Percentiles rank a stretch among this genome's conserved stretches.
phyloP scores from a whole-genome alignment of 768 basidiomycete species.

The Xanthoconium stramineum region DNA sequence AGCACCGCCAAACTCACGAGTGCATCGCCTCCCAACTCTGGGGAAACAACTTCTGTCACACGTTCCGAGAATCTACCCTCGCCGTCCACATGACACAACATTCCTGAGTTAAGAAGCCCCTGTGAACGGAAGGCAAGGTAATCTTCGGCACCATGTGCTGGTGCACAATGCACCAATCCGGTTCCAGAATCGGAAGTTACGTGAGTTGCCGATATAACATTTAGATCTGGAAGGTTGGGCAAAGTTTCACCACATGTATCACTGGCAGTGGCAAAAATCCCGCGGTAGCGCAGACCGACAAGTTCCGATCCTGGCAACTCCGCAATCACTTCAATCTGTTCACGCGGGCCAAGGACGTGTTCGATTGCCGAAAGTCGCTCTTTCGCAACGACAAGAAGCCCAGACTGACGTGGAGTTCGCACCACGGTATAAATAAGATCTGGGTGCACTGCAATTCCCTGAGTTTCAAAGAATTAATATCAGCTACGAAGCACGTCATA shows the following conservation, averaged over 20 bases:
- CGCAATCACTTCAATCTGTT: slow-evolving; percentile 18
- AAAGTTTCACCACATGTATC: slow-evolving; percentile 3
- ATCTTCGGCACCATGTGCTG: slow-evolving; percentile 92
- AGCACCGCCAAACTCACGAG: slow-evolving; percentile 74
- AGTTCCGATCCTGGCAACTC: slow-evolving; percentile 43
- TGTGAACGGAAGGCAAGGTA: slow-evolving; percentile 70
- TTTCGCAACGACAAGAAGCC: slow-evolving; percentile 47
- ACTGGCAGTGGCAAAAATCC: slow-evolving; percentile 52
- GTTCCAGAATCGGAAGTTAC: slow-evolving; percentile 90
- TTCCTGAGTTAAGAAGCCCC: slow-evolving; percentile 45
- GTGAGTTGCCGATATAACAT: slow-evolving; percentile 65
- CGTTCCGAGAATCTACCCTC: slow-evolving; percentile 67
- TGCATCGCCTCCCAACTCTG: slow-evolving; percentile 36
- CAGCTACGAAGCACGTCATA: not conserved
- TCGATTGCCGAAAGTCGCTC: slow-evolving; percentile 43
- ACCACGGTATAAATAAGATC: slow-evolving; percentile 67
- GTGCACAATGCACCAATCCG: slow-evolving; percentile 93
- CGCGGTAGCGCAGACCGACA: slow-evolving; percentile 55
- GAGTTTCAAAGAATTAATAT: not conserved
- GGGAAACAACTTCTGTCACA: slow-evolving; percentile 50
- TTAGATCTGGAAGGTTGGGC: slow-evolving; percentile 18
- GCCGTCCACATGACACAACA: slow-evolving; percentile 80
- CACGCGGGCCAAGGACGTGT: slow-evolving; percentile 18
- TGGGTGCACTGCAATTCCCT: slow-evolving; percentile 88
- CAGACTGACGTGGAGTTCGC: slow-evolving; percentile 25